These are phyloP conservation scores for Alternaria viburni DNA, from an alignment of 2,329 filamentous ascomycete genomes.

Conservation along the genomic window DNA sequence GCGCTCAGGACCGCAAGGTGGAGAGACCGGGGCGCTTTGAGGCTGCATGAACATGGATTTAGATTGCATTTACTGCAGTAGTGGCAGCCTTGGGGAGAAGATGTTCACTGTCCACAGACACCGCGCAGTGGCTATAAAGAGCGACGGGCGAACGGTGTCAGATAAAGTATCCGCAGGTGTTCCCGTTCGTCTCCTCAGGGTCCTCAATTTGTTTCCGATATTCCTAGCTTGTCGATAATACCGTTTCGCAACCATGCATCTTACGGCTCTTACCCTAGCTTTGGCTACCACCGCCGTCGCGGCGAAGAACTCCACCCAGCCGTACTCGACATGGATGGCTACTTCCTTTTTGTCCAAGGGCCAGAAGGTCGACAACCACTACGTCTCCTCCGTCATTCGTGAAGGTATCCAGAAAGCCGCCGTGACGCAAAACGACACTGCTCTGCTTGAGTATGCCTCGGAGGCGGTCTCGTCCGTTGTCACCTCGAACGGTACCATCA, in stretches of 20 bases:
- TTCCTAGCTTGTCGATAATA: slow-evolving; percentile 15
- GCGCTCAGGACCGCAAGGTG: slow-evolving; percentile 8
- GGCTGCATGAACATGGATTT: slow-evolving; percentile 18
- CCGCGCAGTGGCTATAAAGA: slow-evolving; percentile 11
- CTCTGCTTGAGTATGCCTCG: slow-evolving; percentile 54
- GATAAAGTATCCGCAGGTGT: background rate
- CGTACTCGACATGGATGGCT: slow-evolving; percentile 53
- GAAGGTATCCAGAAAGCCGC: slow-evolving; percentile 56
- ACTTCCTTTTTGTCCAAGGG: slow-evolving; percentile 55
- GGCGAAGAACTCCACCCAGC: slow-evolving; percentile 27
- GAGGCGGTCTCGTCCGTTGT: slow-evolving; percentile 58
- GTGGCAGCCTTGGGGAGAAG: background rate
- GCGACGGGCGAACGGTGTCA: background rate
- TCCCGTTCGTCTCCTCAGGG: background rate
- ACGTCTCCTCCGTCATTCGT: slow-evolving; percentile 56
- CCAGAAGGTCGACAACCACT: slow-evolving; percentile 51
- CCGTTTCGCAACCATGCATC: slow-evolving; percentile 30
- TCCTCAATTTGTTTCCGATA: background rate
- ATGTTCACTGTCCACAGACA: background rate
- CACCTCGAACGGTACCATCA: slow-evolving; percentile 55
- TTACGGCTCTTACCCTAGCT: slow-evolving; percentile 29
- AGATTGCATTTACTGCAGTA: slow-evolving; percentile 16
- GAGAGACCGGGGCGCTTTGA: slow-evolving; percentile 12
- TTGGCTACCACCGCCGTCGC: slow-evolving; percentile 31
- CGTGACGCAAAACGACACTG: slow-evolving; percentile 52